These are phyloP conservation scores for Lentinula boryana DNA, from an alignment of 768 basidiomycete species.

Conservation along the genomic window DNA sequence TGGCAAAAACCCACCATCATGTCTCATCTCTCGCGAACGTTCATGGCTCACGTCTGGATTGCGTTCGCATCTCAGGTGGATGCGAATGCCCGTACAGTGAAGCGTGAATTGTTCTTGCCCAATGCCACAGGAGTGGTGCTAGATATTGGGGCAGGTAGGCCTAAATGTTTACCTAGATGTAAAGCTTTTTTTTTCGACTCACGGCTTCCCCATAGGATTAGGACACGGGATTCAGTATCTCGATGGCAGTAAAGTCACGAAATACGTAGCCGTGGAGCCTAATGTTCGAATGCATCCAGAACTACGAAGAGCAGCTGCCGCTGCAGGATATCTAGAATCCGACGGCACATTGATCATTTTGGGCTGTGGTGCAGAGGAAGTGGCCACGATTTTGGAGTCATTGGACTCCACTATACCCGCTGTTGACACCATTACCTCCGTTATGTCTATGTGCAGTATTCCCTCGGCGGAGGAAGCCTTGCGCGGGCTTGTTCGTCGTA, in stretches of 20 bases:
- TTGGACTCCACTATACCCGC: slow-evolving; percentile 14
- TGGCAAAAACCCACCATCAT: slow-evolving; percentile 24
- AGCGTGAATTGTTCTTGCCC: slow-evolving; percentile 11
- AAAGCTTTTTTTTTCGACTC: not conserved
- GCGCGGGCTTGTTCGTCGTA: slow-evolving; percentile 19
- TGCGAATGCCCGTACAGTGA: slow-evolving; percentile 19
- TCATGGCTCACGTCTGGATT: slow-evolving; percentile 39
- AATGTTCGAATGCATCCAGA: slow-evolving; percentile 56
- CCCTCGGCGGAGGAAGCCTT: not conserved
- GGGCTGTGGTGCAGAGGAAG: slow-evolving; percentile 58
- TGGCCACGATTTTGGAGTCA: slow-evolving; percentile 36
- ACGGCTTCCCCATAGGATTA: slow-evolving; percentile 34
- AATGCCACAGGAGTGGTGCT: not conserved
- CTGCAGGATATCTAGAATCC: slow-evolving; percentile 46
- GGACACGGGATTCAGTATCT: slow-evolving; percentile 64
- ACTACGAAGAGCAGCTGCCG: slow-evolving; percentile 42
- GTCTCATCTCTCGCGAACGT: slow-evolving; percentile 28
- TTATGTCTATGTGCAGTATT: not conserved
- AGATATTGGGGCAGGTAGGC: not conserved
- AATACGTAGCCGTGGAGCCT: slow-evolving; percentile 71
- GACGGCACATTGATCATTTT: slow-evolving; percentile 53
- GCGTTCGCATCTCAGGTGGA: slow-evolving; percentile 20
- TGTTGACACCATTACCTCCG: slow-evolving; percentile 39
- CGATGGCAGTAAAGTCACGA: slow-evolving; percentile 43
- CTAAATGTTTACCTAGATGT: not conserved